phyloP scores from a whole-genome alignment of 1,284 basidiomycete genomes.

The Rhodotorula sp. region DNA sequence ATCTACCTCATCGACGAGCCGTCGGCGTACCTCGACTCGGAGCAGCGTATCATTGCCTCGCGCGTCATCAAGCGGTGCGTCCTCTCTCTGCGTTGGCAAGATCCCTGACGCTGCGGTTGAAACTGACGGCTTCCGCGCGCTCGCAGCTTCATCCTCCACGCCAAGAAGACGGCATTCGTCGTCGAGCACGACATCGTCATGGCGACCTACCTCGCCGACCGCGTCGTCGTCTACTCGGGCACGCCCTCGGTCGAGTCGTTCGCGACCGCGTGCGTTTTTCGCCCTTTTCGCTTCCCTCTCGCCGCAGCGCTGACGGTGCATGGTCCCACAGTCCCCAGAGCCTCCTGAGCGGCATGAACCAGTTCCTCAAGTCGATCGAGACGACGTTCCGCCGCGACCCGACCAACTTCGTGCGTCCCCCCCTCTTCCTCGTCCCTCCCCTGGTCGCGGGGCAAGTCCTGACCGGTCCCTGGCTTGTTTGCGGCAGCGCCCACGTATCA shows the following conservation, averaged over 20 bases:
- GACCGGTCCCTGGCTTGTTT: no score
- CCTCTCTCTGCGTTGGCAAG: not conserved
- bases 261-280: slow-evolving; percentile 30
- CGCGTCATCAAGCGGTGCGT: slow-evolving; percentile 90
- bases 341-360: slow-evolving; percentile 55
- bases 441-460: not conserved
- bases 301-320: slow-evolving; percentile 8
- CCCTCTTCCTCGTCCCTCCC: not conserved
- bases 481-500: not conserved
- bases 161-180: slow-evolving; percentile 94
- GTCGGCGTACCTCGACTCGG: slow-evolving; percentile 85
- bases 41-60: slow-evolving; percentile 94
- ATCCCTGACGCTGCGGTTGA: not conserved
- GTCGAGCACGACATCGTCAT: slow-evolving; percentile 95
- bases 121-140: not conserved
- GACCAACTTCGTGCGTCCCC: not conserved
- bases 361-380: slow-evolving; percentile 86
- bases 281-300: no score
- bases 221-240: slow-evolving; percentile 72
- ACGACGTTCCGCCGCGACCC: slow-evolving; percentile 96
- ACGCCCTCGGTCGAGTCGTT: slow-evolving; percentile 37
- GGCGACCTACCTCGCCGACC: slow-evolving; percentile 92
- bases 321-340: slow-evolving; percentile 1
- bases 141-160: slow-evolving; percentile 78
- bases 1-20: slow-evolving; percentile 78